Percentiles rank a stretch among this genome's conserved stretches.
Conservation (phyloP, 345 rosid species). For the Atalantia buxifolia region DNA sequence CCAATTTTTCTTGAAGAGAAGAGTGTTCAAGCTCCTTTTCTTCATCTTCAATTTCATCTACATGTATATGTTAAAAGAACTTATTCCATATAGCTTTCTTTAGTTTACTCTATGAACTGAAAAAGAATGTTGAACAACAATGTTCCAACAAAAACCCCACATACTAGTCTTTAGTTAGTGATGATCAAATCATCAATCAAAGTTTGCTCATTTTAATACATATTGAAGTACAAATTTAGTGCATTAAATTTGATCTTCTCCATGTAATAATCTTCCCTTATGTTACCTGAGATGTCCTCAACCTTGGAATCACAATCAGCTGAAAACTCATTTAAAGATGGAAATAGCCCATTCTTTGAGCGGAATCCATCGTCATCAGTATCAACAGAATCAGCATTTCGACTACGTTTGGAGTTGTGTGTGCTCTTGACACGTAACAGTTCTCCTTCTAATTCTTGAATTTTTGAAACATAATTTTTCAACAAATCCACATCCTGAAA, state of each 20-base stretch:
- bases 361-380: constrained; percentile 60
- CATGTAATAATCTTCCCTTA: not conserved
- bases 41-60: constrained; percentile 67
- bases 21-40: constrained; percentile 89
- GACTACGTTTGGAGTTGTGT: constrained; percentile 38
- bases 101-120: not conserved
- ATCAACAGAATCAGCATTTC: constrained; percentile 40
- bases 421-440: constrained; percentile 51
- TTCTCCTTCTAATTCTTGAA: constrained; percentile 92
- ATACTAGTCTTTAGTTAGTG: not conserved
- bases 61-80: constrained; percentile 15
- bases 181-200: not conserved
- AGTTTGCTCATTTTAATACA: not conserved
- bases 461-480: constrained; percentile 67
- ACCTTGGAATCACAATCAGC: constrained; percentile 54
- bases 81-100: not conserved
- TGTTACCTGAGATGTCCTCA: constrained; percentile 51
- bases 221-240: constrained; percentile 3
- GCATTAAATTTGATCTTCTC: not conserved
- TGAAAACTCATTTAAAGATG: constrained; percentile 50
- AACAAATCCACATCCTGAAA: constrained; percentile 70
- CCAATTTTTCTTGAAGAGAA: constrained; percentile 84
- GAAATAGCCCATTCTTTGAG: constrained; percentile 45
- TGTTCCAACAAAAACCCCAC: not conserved
- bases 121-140: not conserved